Evolutionary conservation across 2,329 filamentous ascomycete genomes (phyloP).

Genomic region (Colletotrichum orchidophilum): DNA sequence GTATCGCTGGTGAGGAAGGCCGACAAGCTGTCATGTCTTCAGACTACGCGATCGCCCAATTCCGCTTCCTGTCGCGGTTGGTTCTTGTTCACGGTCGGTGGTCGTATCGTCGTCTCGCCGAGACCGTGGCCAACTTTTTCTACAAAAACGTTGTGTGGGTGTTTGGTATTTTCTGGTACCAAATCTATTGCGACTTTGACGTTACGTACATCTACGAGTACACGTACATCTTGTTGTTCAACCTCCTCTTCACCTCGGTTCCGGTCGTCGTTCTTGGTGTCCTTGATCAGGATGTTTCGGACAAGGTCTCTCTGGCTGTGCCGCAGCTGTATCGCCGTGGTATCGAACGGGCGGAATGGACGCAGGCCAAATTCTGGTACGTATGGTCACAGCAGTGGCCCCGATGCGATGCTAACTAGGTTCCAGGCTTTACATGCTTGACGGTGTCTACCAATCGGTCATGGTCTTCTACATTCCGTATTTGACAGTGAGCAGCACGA

Average conservation of each 20-base stretch:
- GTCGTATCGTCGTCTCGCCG: slow-evolving; percentile 94
- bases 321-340: slow-evolving; percentile 95
- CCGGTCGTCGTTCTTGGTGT: slow-evolving; percentile 97
- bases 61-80: slow-evolving; percentile 85
- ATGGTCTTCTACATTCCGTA: slow-evolving; percentile 95
- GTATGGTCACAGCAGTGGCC: slow-evolving; percentile 41
- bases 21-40: slow-evolving; percentile 95
- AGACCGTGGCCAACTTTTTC: slow-evolving; percentile 98
- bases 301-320: slow-evolving; percentile 91
- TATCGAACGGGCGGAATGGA: slow-evolving; percentile 97
- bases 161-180: slow-evolving; percentile 96
- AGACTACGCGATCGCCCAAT: slow-evolving; percentile 94
- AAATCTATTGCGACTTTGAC: slow-evolving; percentile 95
- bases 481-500: slow-evolving; percentile 75
- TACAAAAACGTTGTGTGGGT: slow-evolving; percentile 99
- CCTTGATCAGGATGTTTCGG: slow-evolving; percentile 95
- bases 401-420: slow-evolving; percentile 40
- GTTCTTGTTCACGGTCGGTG: slow-evolving; percentile 92
- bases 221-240: slow-evolving; percentile 96
- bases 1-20: slow-evolving; percentile 92
- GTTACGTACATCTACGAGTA: slow-evolving; percentile 98
- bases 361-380: slow-evolving; percentile 94
- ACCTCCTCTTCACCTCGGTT: slow-evolving; percentile 94
- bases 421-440: slow-evolving; percentile 86
- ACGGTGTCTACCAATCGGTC: slow-evolving; percentile 93